A percentile compares a stretch with the other conserved stretches of the same genome.
These are phyloP conservation scores for Carex pumila DNA, from an alignment of 176 grass and related monocot genomes.

Conservation along the genomic window DNA sequence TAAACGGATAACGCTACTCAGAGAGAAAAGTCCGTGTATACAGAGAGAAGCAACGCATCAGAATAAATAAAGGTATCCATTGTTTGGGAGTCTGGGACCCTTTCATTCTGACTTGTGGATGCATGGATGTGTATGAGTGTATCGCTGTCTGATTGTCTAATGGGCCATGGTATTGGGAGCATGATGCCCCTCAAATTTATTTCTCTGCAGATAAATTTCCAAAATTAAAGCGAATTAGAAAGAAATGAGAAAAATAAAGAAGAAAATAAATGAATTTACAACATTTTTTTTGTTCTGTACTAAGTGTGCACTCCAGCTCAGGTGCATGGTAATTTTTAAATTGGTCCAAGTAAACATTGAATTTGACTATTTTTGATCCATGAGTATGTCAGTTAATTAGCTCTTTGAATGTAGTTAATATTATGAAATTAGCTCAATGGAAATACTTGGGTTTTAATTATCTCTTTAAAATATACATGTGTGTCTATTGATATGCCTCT, in stretches of 20 bases:
- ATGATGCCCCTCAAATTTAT: not conserved
- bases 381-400: too few species aligned
- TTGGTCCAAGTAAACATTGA: not conserved
- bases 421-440: too few species aligned
- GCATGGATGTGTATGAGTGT: not conserved
- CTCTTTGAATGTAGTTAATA: too few species aligned
- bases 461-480: too few species aligned
- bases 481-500: too few species aligned
- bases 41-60: not conserved
- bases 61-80: slow-evolving; percentile 4
- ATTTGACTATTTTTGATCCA: not conserved
- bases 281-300: not conserved
- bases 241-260: not conserved
- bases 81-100: slow-evolving; percentile 3
- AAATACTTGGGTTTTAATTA: too few species aligned
- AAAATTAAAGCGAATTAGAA: not conserved
- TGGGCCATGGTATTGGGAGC: not conserved
- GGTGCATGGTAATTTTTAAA: not conserved
- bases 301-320: not conserved
- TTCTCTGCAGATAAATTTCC: not conserved
- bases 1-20: not conserved
- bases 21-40: not conserved
- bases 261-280: not conserved
- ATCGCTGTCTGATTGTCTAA: not conserved
- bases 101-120: not conserved